Conservation (phyloP, 106 monocot species). For the Xerophyta viscosa region DNA sequence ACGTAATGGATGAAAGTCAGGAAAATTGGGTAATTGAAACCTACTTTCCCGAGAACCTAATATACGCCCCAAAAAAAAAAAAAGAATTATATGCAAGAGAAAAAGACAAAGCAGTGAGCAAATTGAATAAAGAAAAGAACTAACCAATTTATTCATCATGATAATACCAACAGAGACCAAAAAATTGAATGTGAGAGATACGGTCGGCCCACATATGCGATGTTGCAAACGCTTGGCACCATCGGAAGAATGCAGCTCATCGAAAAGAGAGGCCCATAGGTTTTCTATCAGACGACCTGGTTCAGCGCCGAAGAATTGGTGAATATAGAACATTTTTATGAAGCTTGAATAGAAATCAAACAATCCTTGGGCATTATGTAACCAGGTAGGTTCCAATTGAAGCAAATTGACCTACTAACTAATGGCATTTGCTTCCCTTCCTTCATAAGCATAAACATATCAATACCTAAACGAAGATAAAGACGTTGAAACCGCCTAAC, state of each 20-base stretch:
- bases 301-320: slow-evolving; percentile 5
- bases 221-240: slow-evolving; percentile 61
- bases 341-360: background rate
- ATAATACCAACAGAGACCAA: slow-evolving; percentile 61
- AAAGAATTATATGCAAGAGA: background rate
- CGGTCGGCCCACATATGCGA: slow-evolving; percentile 44
- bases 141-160: slow-evolving; percentile 65
- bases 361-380: background rate
- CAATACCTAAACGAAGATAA: background rate
- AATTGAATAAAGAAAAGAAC: background rate
- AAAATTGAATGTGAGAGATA: slow-evolving; percentile 63
- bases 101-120: background rate
- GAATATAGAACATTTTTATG: slow-evolving; percentile 1
- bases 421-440: background rate
- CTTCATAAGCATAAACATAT: background rate
- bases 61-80: too few species aligned
- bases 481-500: background rate
- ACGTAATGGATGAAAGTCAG: slow-evolving; percentile 67
- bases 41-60: slow-evolving; percentile 68
- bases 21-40: slow-evolving; percentile 62
- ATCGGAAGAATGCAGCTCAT: slow-evolving; percentile 48
- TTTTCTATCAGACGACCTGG: slow-evolving; percentile 50
- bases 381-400: background rate
- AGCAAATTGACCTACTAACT: slow-evolving; percentile 2
- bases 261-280: slow-evolving; percentile 46